phyloP scores from a whole-genome alignment of 495 filamentous ascomycete species.

The Saxophila tyrrhenica region DNA sequence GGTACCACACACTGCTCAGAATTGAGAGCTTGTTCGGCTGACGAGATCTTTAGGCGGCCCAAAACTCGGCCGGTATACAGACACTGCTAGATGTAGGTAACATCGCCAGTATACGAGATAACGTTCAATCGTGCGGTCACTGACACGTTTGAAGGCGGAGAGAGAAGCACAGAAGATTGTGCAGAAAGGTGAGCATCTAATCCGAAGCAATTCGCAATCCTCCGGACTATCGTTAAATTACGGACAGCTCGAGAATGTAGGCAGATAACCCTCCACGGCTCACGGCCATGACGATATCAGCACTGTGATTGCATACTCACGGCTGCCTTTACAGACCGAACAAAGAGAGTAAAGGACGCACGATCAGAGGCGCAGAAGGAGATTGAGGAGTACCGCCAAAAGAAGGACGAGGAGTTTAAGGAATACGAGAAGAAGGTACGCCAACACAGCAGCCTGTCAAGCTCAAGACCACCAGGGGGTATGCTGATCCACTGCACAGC shows the following conservation, averaged over 20 bases:
- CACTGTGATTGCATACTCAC: neutral
- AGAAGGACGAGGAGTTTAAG: constrained; percentile 92
- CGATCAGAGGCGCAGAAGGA: constrained; percentile 93
- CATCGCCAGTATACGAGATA: neutral
- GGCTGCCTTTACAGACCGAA: constrained; percentile 55
- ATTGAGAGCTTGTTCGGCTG: no score
- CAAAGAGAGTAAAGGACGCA: constrained; percentile 91
- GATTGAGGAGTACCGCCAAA: constrained; percentile 82
- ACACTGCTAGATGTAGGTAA: constrained; percentile 85
- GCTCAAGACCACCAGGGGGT: no score
- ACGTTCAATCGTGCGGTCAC: neutral
- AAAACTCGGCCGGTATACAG: constrained; percentile 96
- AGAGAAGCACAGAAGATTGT: constrained; percentile 98
- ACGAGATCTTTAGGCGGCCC: constrained; percentile 60
- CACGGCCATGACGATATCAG: neutral
- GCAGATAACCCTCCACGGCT: no score
- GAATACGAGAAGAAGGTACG: constrained; percentile 82
- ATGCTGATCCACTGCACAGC: constrained; percentile 35
- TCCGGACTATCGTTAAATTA: constrained; percentile 26
- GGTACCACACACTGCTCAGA: no score
- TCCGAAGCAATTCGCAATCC: no score
- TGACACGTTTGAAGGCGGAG: constrained; percentile 62
- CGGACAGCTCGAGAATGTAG: constrained; percentile 64
- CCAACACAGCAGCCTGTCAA: neutral
- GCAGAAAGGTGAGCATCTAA: constrained; percentile 68